Conservation (phyloP, 495 filamentous ascomycete genomes). For the Penicillium bovifimosum region DNA sequence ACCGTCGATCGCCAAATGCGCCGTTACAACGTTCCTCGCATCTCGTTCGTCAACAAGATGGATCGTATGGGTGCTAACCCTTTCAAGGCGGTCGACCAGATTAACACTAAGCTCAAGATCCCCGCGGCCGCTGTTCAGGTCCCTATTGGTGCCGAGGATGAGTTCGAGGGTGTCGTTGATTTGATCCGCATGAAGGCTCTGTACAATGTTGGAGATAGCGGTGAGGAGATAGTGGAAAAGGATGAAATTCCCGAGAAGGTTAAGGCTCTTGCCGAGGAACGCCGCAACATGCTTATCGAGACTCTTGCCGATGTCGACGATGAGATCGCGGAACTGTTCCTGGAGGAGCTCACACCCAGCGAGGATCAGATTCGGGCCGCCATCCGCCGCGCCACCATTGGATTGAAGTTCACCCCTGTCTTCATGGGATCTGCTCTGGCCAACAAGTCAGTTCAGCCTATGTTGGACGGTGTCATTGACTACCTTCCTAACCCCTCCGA, state of each 20-base stretch:
- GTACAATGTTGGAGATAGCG: constrained; percentile 80
- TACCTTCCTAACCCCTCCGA: constrained; percentile 92
- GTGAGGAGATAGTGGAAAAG: constrained; percentile 63
- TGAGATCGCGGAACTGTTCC: constrained; percentile 93
- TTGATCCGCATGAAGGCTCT: constrained; percentile 87
- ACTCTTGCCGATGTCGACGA: constrained; percentile 97
- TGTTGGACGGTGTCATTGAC: constrained; percentile 95
- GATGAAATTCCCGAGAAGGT: constrained; percentile 78
- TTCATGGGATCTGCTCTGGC: constrained; percentile 94
- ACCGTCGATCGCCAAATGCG: constrained; percentile 99
- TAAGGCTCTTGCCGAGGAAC: constrained; percentile 67
- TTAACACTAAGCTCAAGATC: constrained; percentile 90
- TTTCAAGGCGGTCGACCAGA: constrained; percentile 95
- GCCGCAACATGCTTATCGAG: constrained; percentile 80
- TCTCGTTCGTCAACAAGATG: constrained; percentile 99
- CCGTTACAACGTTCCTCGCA: constrained; percentile 91
- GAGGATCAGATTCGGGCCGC: constrained; percentile 79
- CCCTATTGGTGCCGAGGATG: constrained; percentile 88
- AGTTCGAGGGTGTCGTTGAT: constrained; percentile 92
- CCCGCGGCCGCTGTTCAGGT: constrained; percentile 92
- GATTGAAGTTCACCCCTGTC: constrained; percentile 88
- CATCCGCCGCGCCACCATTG: constrained; percentile 82
- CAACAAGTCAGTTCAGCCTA: constrained; percentile 92
- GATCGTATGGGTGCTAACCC: constrained; percentile 98
- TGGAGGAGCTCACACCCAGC: constrained; percentile 77